These are phyloP conservation scores for Sporisorium iseilematis-ciliati DNA, from an alignment of 1,284 basidiomycete species.

Conservation along the genomic window DNA sequence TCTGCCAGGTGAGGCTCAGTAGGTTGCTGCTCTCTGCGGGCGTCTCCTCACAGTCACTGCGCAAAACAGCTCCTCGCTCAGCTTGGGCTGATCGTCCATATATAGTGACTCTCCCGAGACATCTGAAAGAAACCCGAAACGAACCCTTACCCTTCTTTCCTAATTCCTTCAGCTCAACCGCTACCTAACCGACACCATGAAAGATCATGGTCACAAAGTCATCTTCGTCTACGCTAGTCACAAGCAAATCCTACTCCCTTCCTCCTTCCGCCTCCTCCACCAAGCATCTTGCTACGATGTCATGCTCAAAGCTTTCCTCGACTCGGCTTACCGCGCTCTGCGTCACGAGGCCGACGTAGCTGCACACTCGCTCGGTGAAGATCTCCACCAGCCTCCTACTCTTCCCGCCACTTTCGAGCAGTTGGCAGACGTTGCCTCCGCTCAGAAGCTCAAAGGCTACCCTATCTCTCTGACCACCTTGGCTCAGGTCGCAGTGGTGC, in stretches of 20 bases:
- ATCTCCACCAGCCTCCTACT: no score
- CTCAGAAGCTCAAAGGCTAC: neutral
- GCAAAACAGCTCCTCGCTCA: neutral
- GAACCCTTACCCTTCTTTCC: neutral
- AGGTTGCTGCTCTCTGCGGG: neutral
- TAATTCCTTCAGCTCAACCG: neutral
- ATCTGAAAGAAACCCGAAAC: neutral
- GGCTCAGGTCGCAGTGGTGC: slow-evolving; percentile 21
- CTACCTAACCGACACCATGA: neutral
- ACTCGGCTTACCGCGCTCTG: slow-evolving; percentile 32
- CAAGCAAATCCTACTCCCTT: slow-evolving; percentile 14
- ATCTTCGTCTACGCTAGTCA: slow-evolving; percentile 35
- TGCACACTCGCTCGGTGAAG: neutral
- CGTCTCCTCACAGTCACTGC: neutral
- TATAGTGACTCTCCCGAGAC: neutral
- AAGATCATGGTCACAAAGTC: slow-evolving; percentile 29
- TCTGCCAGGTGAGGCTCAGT: neutral
- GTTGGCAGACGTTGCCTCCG: neutral
- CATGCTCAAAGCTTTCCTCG: slow-evolving; percentile 31
- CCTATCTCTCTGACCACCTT: slow-evolving; percentile 34
- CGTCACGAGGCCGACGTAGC: slow-evolving; percentile 9
- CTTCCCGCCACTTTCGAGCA: slow-evolving; percentile 20
- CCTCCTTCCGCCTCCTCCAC: slow-evolving; percentile 30
- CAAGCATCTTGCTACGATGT: slow-evolving; percentile 30
- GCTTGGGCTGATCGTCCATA: neutral